Conservation (phyloP, 2,329 filamentous ascomycete species). For the Beauveria scarabaeidicola region DNA sequence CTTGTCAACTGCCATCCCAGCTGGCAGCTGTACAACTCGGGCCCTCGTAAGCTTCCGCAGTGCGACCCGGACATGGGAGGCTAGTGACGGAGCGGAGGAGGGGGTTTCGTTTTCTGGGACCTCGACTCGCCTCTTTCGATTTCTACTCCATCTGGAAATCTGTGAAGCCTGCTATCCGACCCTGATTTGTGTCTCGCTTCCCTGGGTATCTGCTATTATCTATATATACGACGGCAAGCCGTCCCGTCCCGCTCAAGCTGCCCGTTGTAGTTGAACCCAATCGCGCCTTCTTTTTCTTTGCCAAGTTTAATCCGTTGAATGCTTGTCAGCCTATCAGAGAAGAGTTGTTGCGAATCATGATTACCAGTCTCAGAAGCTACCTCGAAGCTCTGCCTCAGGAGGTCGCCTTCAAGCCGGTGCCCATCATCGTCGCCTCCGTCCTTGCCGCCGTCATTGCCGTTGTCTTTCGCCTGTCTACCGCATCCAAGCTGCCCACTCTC, state of each 20-base stretch:
- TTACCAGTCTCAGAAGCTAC: background rate
- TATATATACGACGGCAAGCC: background rate
- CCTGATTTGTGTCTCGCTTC: background rate
- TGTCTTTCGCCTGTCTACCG: background rate
- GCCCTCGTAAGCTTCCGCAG: background rate
- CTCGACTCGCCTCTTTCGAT: background rate
- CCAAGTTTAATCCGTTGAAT: background rate
- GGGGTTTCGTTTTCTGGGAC: background rate
- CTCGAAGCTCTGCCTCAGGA: conserved; percentile 9
- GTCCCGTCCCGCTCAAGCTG: background rate
- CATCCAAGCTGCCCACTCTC: conserved; percentile 1
- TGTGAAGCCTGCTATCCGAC: background rate
- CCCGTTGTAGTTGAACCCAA: background rate
- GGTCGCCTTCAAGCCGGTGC: background rate
- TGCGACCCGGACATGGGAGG: background rate
- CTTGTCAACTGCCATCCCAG: background rate
- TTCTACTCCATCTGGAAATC: too few relatives aligned
- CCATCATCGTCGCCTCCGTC: conserved; percentile 10
- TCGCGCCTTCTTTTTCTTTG: background rate
- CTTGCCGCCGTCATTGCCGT: conserved; percentile 6
- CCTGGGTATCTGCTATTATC: too few relatives aligned
- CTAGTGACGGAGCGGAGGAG: background rate
- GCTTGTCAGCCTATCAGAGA: background rate
- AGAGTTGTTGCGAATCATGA: background rate
- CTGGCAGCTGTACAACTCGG: background rate